phyloP scores from a whole-genome alignment of 2,329 filamentous ascomycete species.

The Paraphoma chrysanthemicola region DNA sequence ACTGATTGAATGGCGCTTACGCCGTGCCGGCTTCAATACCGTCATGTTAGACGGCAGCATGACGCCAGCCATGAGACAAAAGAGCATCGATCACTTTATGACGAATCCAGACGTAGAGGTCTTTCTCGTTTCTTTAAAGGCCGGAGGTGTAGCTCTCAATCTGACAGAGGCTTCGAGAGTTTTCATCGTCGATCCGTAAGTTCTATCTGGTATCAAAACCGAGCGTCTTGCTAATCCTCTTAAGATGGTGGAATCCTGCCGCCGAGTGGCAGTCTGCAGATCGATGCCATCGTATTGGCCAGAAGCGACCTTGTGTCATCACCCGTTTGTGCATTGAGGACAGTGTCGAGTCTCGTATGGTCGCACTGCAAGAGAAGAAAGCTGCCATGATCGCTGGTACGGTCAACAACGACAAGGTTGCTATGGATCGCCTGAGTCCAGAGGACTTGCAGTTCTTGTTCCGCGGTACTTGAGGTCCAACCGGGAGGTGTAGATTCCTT shows the following conservation, averaged over 20 bases:
- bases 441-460: constrained; percentile 98
- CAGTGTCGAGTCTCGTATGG: constrained; percentile 94
- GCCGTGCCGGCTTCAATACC: constrained; percentile 95
- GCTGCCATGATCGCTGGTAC: constrained; percentile 97
- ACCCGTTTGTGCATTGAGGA: constrained; percentile 96
- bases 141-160: constrained; percentile 93
- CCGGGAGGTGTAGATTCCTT: not conserved
- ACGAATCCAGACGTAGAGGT: constrained; percentile 92
- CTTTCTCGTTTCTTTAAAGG: constrained; percentile 94
- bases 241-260: constrained; percentile 99
- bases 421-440: constrained; percentile 88
- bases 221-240: constrained; percentile 30
- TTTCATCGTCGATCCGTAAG: constrained; percentile 94
- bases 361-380: constrained; percentile 97
- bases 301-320: constrained; percentile 91
- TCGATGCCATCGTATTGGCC: constrained; percentile 84
- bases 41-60: constrained; percentile 98
- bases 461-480: constrained; percentile 66
- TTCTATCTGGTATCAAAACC: constrained; percentile 32
- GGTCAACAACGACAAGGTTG: constrained; percentile 89
- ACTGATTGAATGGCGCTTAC: constrained; percentile 94
- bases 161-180: constrained; percentile 93
- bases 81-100: constrained; percentile 96
- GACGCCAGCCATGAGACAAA: constrained; percentile 91
- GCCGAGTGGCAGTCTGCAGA: constrained; percentile 99